A percentile compares a stretch with the other conserved stretches of the same genome.
phyloP scores from a whole-genome alignment of 768 basidiomycete species.

The Pisolithus albus region DNA sequence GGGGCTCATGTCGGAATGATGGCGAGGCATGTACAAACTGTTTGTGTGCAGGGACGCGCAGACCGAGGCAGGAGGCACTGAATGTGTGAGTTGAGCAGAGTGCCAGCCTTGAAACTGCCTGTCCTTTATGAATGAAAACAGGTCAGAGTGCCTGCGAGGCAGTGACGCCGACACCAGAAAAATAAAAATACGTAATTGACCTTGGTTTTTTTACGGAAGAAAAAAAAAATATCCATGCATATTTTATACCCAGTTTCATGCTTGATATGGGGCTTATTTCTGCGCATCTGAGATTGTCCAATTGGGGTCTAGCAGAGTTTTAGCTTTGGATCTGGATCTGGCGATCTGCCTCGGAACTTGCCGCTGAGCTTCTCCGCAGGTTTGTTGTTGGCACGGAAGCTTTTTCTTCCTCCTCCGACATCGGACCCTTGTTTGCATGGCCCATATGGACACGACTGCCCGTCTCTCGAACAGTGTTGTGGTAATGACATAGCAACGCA shows the following conservation, averaged over 20 bases:
- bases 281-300: constrained; percentile 29
- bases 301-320: constrained; percentile 26
- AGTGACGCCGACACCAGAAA: constrained; percentile 22
- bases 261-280: constrained; percentile 5
- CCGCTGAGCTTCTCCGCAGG: constrained; percentile 8
- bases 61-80: constrained; percentile 7
- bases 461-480: background rate
- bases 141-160: constrained; percentile 14
- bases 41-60: background rate
- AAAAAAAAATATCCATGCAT: constrained; percentile 19
- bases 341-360: constrained; percentile 24
- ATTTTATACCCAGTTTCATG: background rate
- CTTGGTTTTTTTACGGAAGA: constrained; percentile 9
- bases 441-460: background rate
- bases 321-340: constrained; percentile 25
- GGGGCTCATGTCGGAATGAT: constrained; percentile 23
- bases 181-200: constrained; percentile 24
- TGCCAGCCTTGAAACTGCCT: too few species aligned
- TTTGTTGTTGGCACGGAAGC: constrained; percentile 25
- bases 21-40: constrained; percentile 24
- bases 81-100: too few species aligned
- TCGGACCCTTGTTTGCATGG: background rate
- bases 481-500: too few species aligned
- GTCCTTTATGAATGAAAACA: background rate
- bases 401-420: constrained; percentile 9